Evolutionary conservation across 106 monocot species (phyloP).

Genomic region (Ottelia alismoides): DNA sequence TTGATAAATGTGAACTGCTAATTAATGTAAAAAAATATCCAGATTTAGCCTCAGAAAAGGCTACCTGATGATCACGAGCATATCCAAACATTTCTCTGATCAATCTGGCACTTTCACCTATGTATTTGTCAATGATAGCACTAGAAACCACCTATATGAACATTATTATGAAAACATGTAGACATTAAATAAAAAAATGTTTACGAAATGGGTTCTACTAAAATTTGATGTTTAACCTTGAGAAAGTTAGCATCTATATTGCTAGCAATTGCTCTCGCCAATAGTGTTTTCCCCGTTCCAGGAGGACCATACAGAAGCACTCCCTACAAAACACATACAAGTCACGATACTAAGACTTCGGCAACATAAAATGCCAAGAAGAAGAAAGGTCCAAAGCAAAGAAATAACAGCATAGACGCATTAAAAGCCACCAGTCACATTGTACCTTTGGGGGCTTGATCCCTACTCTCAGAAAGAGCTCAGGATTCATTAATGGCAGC

Average conservation of each 20-base stretch:
- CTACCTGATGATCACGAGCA: slow-evolving; percentile 85
- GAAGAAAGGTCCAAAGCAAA: not conserved
- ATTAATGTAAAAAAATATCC: too few relatives aligned
- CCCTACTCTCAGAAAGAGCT: slow-evolving; percentile 77
- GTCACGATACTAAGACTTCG: too few relatives aligned
- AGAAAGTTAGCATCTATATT: slow-evolving; percentile 94
- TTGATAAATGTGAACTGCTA: too few relatives aligned
- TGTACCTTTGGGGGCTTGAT: slow-evolving; percentile 94
- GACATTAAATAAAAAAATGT: not conserved
- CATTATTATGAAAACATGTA: not conserved
- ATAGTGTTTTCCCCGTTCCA: slow-evolving; percentile 83
- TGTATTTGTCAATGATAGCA: slow-evolving; percentile 93
- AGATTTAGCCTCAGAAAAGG: too few relatives aligned
- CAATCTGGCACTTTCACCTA: slow-evolving; percentile 83
- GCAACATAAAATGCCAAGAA: not conserved
- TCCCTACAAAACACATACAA: too few relatives aligned
- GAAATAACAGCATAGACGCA: not conserved
- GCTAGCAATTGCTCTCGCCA: slow-evolving; percentile 89
- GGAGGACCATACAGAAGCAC: slow-evolving; percentile 94
- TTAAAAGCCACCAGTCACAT: not conserved
- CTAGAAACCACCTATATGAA: slow-evolving; percentile 68
- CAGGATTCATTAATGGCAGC: slow-evolving; percentile 87
- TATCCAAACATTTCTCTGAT: slow-evolving; percentile 93
- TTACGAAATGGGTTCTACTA: not conserved
- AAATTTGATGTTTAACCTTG: slow-evolving; percentile 36